A percentile compares a stretch with the other conserved stretches of the same genome.
phyloP scores from a whole-genome alignment of 495 filamentous ascomycete genomes.

The Lophiostoma macrostomum region DNA sequence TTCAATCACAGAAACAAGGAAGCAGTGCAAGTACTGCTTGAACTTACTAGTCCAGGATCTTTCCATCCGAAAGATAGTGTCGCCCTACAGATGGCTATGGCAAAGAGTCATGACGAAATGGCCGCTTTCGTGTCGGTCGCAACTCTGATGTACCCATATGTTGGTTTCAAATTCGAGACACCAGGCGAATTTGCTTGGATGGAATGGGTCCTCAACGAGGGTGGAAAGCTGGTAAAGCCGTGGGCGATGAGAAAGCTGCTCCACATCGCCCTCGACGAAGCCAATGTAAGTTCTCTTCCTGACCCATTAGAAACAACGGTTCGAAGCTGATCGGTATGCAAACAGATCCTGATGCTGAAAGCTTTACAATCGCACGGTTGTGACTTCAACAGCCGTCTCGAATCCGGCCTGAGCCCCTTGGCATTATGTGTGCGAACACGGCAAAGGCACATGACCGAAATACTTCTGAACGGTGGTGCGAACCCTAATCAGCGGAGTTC shows the following conservation, averaged over 20 bases:
- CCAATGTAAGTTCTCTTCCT: not conserved
- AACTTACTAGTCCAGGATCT: not conserved
- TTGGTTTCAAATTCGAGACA: not conserved
- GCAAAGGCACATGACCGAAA: conserved; percentile 7
- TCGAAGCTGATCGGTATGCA: too few species aligned
- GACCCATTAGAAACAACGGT: not conserved
- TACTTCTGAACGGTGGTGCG: conserved; percentile 4
- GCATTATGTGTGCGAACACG: conserved; percentile 10
- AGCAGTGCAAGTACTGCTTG: conserved; percentile 5
- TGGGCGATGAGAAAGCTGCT: conserved; percentile 10
- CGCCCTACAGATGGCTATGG: conserved; percentile 18
- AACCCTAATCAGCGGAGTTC: conserved; percentile 1
- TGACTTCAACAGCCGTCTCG: conserved; percentile 10
- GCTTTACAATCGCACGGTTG: conserved; percentile 5
- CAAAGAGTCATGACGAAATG: conserved; percentile 6
- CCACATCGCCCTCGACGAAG: conserved; percentile 20
- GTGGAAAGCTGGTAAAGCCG: conserved; percentile 8
- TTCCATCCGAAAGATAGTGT: conserved; percentile 14
- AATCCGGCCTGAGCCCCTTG: conserved; percentile 15
- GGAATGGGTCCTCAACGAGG: conserved; percentile 13
- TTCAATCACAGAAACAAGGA: conserved; percentile 2
- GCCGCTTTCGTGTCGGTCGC: conserved; percentile 4
- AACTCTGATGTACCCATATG: conserved; percentile 10
- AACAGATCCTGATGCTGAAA: too few species aligned
- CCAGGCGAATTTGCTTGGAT: conserved; percentile 8